Conservation (phyloP, 2,329 filamentous ascomycete genomes). For the Sclerotiophoma versabilis region DNA sequence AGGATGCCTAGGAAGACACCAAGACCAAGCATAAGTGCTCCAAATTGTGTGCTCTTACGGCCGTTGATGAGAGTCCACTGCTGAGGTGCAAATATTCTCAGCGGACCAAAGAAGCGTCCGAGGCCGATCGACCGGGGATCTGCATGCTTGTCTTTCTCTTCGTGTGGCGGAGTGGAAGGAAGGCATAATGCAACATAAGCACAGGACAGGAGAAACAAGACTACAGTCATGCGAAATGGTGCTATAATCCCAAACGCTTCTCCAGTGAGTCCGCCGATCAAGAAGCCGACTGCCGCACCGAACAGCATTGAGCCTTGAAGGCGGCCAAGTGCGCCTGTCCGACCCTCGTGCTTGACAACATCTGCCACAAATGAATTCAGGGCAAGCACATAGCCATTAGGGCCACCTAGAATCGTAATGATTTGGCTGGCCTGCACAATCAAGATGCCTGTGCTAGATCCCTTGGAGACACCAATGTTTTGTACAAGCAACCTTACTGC, state of each 20-base stretch:
- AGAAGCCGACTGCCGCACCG: constrained; percentile 68
- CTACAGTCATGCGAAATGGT: constrained; percentile 70
- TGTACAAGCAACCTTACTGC: constrained; percentile 69
- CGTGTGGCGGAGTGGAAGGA: constrained; percentile 55
- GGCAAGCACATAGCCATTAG: constrained; percentile 72
- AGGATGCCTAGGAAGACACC: constrained; percentile 74
- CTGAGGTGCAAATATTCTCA: constrained; percentile 68
- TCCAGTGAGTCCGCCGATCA: constrained; percentile 70
- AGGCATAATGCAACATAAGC: constrained; percentile 53
- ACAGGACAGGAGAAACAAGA: constrained; percentile 59
- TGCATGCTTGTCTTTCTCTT: constrained; percentile 33
- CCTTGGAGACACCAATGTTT: constrained; percentile 68
- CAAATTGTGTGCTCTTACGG: constrained; percentile 62
- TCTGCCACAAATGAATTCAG: constrained; percentile 74
- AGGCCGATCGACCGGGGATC: constrained; percentile 48
- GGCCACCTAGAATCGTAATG: constrained; percentile 72
- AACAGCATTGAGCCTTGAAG: constrained; percentile 73
- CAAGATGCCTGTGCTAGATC: constrained; percentile 68
- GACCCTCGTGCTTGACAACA: constrained; percentile 64
- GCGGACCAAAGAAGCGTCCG: constrained; percentile 66
- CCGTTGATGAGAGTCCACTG: constrained; percentile 62
- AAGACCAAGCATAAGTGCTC: constrained; percentile 67
- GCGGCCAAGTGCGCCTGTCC: constrained; percentile 70
- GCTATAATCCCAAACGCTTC: constrained; percentile 68
- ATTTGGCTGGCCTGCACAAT: constrained; percentile 73